These are phyloP conservation scores for Chondrus crispus DNA, from an alignment of 23 red algal genomes.

Conservation along the genomic window DNA sequence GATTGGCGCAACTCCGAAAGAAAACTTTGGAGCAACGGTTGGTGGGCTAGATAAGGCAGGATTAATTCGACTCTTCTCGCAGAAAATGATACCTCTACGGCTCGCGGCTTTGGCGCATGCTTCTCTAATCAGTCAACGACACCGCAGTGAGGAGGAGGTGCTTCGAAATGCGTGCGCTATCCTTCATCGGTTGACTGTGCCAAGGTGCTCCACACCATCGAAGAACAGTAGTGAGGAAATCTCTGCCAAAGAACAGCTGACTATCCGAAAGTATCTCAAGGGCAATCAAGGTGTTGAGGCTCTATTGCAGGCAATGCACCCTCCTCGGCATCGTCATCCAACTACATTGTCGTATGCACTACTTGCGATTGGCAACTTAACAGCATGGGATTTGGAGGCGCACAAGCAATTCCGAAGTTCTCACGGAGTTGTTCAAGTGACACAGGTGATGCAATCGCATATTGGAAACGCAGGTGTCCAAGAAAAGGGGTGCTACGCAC, in stretches of 20 bases:
- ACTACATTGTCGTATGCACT: constrained; percentile 62
- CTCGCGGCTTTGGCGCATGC: constrained; percentile 57
- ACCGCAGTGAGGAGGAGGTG: constrained; percentile 46
- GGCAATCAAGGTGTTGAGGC: constrained; percentile 32
- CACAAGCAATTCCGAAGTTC: constrained; percentile 53
- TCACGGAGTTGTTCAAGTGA: constrained; percentile 51
- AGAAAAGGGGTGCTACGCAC: constrained; percentile 73
- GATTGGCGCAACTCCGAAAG: constrained; percentile 27
- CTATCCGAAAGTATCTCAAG: constrained; percentile 57
- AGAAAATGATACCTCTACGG: constrained; percentile 36
- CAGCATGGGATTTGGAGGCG: constrained; percentile 66
- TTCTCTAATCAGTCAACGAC: constrained; percentile 24
- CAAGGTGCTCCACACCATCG: background rate
- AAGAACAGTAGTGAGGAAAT: constrained; percentile 26
- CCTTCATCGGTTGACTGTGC: constrained; percentile 51
- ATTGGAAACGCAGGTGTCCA: constrained; percentile 55
- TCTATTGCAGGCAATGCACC: constrained; percentile 29
- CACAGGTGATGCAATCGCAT: constrained; percentile 47
- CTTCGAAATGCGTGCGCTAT: constrained; percentile 50
- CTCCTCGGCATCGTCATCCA: constrained; percentile 49
- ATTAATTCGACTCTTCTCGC: constrained; percentile 38
- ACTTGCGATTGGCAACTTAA: constrained; percentile 66
- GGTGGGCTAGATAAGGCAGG: constrained; percentile 35
- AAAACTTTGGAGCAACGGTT: constrained; percentile 29
- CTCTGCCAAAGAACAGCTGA: constrained; percentile 47